A percentile compares a stretch with the other conserved stretches of the same genome.
phyloP scores from a whole-genome alignment of 1,284 basidiomycete species.

The Uromyces viciae-fabae region DNA sequence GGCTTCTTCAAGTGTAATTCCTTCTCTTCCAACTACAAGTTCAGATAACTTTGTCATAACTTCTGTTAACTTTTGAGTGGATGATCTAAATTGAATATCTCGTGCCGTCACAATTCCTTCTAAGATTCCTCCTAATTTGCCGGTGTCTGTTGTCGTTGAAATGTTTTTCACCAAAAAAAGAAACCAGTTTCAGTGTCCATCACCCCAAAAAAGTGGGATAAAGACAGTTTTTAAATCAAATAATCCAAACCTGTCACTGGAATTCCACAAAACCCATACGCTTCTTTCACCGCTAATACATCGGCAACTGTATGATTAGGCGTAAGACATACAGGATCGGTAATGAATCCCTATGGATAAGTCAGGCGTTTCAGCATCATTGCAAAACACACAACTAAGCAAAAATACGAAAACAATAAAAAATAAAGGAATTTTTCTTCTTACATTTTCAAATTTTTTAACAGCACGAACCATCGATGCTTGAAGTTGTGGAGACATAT shows the following conservation, averaged over 20 bases:
- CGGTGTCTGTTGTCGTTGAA: slow-evolving; percentile 65
- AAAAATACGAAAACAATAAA: not conserved
- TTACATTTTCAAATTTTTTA: slow-evolving; percentile 64
- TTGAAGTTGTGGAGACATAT: slow-evolving; percentile 80
- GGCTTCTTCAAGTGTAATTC: slow-evolving; percentile 84
- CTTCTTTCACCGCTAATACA: slow-evolving; percentile 86
- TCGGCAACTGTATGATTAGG: slow-evolving; percentile 77
- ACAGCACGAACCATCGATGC: slow-evolving; percentile 95
- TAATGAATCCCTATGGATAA: slow-evolving; percentile 81
- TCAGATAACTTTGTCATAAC: slow-evolving; percentile 76
- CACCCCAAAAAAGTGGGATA: not conserved
- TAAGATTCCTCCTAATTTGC: slow-evolving; percentile 80
- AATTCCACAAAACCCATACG: slow-evolving; percentile 91
- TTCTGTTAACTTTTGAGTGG: slow-evolving; percentile 66
- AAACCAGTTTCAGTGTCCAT: not conserved
- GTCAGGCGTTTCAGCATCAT: not conserved
- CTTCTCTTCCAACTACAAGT: slow-evolving; percentile 75
- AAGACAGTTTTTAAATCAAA: not conserved
- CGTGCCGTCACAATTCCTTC: slow-evolving; percentile 94
- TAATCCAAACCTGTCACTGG: slow-evolving; percentile 80
- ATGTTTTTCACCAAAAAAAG: slow-evolving; percentile 14
- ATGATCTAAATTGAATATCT: slow-evolving; percentile 87
- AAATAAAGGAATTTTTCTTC: not conserved
- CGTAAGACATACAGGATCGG: slow-evolving; percentile 82
- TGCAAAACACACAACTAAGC: no score